Evolutionary conservation across 2,329 filamentous ascomycete genomes (phyloP).

Genomic region (Ilyonectria destructans): DNA sequence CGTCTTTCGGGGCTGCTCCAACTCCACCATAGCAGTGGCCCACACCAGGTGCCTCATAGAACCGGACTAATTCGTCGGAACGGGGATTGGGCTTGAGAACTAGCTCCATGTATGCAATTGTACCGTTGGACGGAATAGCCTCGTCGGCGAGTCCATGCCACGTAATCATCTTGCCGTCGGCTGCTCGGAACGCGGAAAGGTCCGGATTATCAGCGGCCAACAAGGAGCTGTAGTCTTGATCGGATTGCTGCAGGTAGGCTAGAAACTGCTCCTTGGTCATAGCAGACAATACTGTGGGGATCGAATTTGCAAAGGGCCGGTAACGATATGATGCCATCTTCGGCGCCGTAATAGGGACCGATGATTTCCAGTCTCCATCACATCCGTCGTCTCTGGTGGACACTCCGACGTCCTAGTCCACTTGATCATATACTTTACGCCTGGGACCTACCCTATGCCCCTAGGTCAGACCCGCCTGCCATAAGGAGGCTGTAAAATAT

Average conservation of each 20-base stretch:
- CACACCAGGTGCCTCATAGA: conserved; percentile 68
- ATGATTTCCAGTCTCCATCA: neutral
- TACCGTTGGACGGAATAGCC: conserved; percentile 52
- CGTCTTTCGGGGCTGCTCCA: conserved; percentile 11
- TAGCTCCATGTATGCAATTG: conserved; percentile 54
- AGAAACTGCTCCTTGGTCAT: neutral
- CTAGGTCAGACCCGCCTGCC: too few species aligned
- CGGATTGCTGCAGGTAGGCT: neutral
- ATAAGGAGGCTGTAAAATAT: too few species aligned
- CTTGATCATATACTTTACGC: too few species aligned
- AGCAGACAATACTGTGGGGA: conserved; percentile 38
- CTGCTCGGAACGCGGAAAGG: conserved; percentile 48
- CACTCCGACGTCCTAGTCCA: too few species aligned
- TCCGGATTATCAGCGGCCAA: conserved; percentile 43
- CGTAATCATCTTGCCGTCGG: conserved; percentile 60
- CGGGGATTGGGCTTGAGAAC: conserved; percentile 56
- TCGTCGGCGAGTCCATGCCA: conserved; percentile 61
- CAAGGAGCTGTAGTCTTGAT: neutral
- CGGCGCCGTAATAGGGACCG: conserved; percentile 54
- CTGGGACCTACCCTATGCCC: too few species aligned
- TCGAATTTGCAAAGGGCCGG: conserved; percentile 60
- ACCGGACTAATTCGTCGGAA: conserved; percentile 63
- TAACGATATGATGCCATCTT: conserved; percentile 63
- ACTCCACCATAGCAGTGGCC: conserved; percentile 59
- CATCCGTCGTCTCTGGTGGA: neutral